Conservation (phyloP, 2,329 filamentous ascomycete species). For the Ophiocordyceps camponoti-rufipedis region DNA sequence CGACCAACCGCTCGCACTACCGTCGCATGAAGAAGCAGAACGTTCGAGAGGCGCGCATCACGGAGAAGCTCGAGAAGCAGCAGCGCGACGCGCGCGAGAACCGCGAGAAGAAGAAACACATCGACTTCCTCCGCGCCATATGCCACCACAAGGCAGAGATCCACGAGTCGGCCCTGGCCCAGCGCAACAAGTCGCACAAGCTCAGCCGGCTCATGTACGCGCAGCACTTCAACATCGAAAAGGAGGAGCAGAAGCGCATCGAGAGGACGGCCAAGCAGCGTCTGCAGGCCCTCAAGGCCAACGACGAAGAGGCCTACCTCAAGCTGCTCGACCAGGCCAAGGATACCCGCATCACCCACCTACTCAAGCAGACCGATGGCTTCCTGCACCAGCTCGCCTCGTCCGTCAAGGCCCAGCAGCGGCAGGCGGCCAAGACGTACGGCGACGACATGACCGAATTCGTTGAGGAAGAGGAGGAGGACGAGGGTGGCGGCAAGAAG, state of each 20-base stretch:
- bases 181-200: constrained; percentile 64
- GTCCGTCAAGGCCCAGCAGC: constrained; percentile 87
- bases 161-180: constrained; percentile 43
- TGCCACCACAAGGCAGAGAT: constrained; percentile 68
- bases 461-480: constrained; percentile 48
- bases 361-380: constrained; percentile 91
- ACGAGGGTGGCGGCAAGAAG: constrained; percentile 56
- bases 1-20: constrained; percentile 79
- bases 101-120: constrained; percentile 94
- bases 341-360: constrained; percentile 95
- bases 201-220: constrained; percentile 74
- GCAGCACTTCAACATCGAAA: constrained; percentile 92
- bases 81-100: constrained; percentile 91
- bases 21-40: constrained; percentile 96
- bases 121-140: constrained; percentile 78
- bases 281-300: constrained; percentile 95
- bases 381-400: constrained; percentile 92
- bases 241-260: constrained; percentile 96
- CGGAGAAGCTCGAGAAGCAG: constrained; percentile 97
- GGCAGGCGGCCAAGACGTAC: constrained; percentile 62
- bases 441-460: constrained; percentile 37
- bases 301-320: constrained; percentile 97
- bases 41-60: constrained; percentile 85
- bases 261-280: constrained; percentile 97
- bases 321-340: constrained; percentile 96